Evolutionary conservation across 225 moss, liverwort and hornwort species (phyloP), one percentile per base, ranked within the genome.

Genomic region (Physcomitrellopsis africana): DNA sequence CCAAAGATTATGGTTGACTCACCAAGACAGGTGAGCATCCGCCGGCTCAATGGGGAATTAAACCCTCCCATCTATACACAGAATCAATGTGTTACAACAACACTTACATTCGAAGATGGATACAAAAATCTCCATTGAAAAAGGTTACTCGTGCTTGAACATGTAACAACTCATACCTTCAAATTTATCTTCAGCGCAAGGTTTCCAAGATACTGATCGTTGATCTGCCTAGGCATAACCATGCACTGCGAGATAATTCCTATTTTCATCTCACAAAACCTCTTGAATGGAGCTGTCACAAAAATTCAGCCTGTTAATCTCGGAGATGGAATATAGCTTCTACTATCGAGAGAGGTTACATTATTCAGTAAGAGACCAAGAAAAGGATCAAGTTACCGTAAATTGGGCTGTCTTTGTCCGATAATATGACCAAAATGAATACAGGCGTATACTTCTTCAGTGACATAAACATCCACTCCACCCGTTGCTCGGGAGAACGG

Each of bases 161-260:
- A 19, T 8, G 14, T 23, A 45, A n/a, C 13, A 15, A 7, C 18
- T 59, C 51, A 37, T 68, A 92, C 94, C 92, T 95, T 92, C 19
- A 92, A 66, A 54, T 95, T 95, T 44, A 95, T 91, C 62, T 95
- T 95, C 18, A 95, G 54, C 1, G 92, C 92, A 8, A 95, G 86
- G 20, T 95, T 95, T 0, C 92, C 92, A 23, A 95, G 32, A 15
- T 91, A 92, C 32, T 92, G 92, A 51, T 92, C 92, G 11, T 88
- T 95, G 4, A 89, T 72, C 5, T 83, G 65, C 8, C 89, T 80
- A 0, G 95, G 95, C 19, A 85, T 87, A 8, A 91, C 92, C 47
- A 92, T 86, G 70, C 92, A 95, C 73, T 95, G 95, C 1, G 87
- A 89, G 9, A 85, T 69, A 9, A 92, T 70, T 9, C 90, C 84